These are phyloP conservation scores for Haplosporangium sp. DNA, from an alignment of 371 early-diverging fungal genomes.

Conservation along the genomic window DNA sequence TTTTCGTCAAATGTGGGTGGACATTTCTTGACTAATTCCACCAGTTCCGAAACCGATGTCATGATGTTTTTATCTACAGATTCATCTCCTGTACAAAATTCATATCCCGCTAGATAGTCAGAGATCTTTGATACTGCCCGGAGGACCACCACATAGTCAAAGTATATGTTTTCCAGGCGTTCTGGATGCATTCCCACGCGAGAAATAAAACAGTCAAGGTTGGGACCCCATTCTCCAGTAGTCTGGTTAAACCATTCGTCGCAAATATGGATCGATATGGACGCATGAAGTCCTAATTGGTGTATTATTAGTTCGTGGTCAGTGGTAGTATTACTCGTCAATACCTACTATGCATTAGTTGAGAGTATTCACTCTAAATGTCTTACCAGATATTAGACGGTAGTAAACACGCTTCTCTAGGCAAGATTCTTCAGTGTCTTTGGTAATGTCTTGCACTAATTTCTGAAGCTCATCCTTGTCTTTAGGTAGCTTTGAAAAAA, in stretches of 20 bases:
- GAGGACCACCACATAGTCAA: constrained; percentile 87
- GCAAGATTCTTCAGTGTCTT: constrained; percentile 67
- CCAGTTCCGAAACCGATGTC: constrained; percentile 69
- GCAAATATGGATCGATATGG: constrained; percentile 98
- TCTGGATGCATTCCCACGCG: constrained; percentile 93
- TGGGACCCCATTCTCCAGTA: constrained; percentile 89
- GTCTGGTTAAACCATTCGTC: constrained; percentile 88
- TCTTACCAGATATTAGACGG: constrained; percentile 87
- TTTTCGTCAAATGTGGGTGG: constrained; percentile 92
- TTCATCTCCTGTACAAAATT: constrained; percentile 68
- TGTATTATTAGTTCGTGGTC: neutral
- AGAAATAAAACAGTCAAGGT: constrained; percentile 89
- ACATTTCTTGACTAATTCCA: constrained; percentile 68
- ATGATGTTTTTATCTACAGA: constrained; percentile 67
- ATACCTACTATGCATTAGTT: too few relatives aligned
- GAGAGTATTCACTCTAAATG: neutral
- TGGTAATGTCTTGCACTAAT: constrained; percentile 38
- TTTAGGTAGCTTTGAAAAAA: constrained; percentile 44
- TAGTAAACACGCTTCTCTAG: constrained; percentile 95
- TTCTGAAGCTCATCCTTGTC: constrained; percentile 37
- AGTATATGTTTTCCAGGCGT: constrained; percentile 94
- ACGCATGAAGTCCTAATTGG: constrained; percentile 82
- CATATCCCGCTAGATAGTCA: constrained; percentile 79
- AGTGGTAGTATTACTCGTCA: too few relatives aligned
- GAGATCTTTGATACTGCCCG: constrained; percentile 87